Evolutionary conservation across 805 yeast species (phyloP).

Genomic region (Metschnikowia vanudenii): DNA sequence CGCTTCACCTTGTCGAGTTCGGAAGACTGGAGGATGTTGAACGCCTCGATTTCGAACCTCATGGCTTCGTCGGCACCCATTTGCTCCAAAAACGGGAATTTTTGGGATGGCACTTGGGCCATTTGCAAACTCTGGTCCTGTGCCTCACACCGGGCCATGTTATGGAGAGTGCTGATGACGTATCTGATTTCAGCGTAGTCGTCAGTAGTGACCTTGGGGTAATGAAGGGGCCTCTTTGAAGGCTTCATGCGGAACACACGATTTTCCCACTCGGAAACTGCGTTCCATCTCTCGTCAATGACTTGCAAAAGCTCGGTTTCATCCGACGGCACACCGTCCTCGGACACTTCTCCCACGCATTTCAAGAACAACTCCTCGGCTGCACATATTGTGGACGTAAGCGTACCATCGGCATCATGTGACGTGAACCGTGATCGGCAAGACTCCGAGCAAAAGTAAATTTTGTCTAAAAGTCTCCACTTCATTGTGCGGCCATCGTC

Average conservation of each 20-base stretch:
- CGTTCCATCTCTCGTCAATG: slow-evolving; percentile 36
- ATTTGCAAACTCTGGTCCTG: neutral
- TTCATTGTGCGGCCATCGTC: slow-evolving; percentile 48
- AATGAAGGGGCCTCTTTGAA: slow-evolving; percentile 29
- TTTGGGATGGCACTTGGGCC: no score
- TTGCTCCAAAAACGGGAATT: neutral
- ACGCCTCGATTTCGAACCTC: slow-evolving; percentile 27
- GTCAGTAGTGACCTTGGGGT: slow-evolving; percentile 48
- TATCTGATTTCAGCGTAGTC: slow-evolving; percentile 54
- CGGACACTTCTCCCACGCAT: slow-evolving; percentile 26
- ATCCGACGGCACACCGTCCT: slow-evolving; percentile 14
- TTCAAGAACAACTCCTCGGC: slow-evolving; percentile 33
- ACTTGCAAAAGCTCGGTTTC: slow-evolving; percentile 13
- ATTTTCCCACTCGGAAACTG: slow-evolving; percentile 38
- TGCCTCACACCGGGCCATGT: slow-evolving; percentile 12
- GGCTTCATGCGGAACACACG: slow-evolving; percentile 31
- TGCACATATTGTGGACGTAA: slow-evolving; percentile 34
- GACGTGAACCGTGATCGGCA: slow-evolving; percentile 41
- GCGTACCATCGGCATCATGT: slow-evolving; percentile 36
- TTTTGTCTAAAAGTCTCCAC: slow-evolving; percentile 28
- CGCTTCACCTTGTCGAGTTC: slow-evolving; percentile 45
- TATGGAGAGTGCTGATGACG: slow-evolving; percentile 28
- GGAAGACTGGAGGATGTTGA: slow-evolving; percentile 49
- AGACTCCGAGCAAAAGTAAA: slow-evolving; percentile 51
- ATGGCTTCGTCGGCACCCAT: slow-evolving; percentile 6